phyloP scores from a whole-genome alignment of 192 early-diverging fungal genomes.

The Backusella australiensis region DNA sequence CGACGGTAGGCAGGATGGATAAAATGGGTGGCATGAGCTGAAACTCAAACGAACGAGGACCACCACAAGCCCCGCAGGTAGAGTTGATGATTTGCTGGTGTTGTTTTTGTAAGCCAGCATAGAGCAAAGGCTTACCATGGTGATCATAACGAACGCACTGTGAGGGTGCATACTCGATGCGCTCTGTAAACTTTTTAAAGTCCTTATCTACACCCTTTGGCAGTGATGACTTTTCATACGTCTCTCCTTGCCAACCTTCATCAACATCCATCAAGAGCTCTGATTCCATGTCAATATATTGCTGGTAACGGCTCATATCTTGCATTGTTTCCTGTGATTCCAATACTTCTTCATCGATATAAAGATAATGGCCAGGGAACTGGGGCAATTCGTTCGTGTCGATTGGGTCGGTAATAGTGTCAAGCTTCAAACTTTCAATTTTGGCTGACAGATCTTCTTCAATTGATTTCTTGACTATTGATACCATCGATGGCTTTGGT shows the following conservation, averaged over 20 bases:
- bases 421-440: background rate
- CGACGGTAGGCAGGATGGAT: conserved; percentile 64
- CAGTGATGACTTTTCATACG: conserved; percentile 72
- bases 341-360: conserved; percentile 49
- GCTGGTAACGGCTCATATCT: conserved; percentile 39
- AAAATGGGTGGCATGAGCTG: conserved; percentile 91
- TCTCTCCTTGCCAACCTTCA: conserved; percentile 71
- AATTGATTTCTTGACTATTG: background rate
- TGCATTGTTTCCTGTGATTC: conserved; percentile 32
- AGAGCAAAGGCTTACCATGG: conserved; percentile 67
- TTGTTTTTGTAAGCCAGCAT: conserved; percentile 25
- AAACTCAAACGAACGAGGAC: conserved; percentile 78
- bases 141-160: conserved; percentile 85
- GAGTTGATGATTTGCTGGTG: conserved; percentile 29
- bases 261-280: conserved; percentile 32
- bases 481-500: background rate
- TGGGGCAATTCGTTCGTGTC: background rate
- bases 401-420: background rate
- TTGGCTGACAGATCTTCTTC: background rate
- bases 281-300: conserved; percentile 44
- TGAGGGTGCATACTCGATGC: conserved; percentile 70
- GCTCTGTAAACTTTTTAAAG: conserved; percentile 77
- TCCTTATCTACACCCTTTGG: conserved; percentile 76
- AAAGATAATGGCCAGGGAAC: conserved; percentile 53
- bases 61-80: conserved; percentile 65